Conservation (phyloP, 2,329 filamentous ascomycete genomes). For the Camillea tinctor region DNA sequence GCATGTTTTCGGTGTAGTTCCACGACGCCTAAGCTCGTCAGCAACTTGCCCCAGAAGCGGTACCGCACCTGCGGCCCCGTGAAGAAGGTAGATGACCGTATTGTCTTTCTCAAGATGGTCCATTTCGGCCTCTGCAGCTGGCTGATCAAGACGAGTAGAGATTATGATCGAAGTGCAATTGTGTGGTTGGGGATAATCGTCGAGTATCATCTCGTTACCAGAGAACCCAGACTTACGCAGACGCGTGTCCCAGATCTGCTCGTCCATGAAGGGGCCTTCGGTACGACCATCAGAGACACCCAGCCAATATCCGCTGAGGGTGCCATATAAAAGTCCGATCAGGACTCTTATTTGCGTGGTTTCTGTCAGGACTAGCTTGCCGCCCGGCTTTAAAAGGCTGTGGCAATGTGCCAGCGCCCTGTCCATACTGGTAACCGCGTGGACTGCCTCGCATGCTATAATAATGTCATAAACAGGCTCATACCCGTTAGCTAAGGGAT, state of each 20-base stretch:
- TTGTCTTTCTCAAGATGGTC: not conserved
- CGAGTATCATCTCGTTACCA: slow-evolving; percentile 20
- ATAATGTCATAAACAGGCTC: slow-evolving; percentile 11
- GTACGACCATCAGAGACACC: slow-evolving; percentile 12
- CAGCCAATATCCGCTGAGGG: slow-evolving; percentile 13
- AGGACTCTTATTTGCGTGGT: slow-evolving; percentile 11
- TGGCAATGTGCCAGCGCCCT: slow-evolving; percentile 25
- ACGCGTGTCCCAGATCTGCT: slow-evolving; percentile 18
- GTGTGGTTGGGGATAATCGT: slow-evolving; percentile 18
- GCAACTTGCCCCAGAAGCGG: not conserved
- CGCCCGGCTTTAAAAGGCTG: slow-evolving; percentile 28
- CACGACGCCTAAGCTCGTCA: not conserved
- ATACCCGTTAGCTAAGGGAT: slow-evolving; percentile 7
- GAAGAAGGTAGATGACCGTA: not conserved
- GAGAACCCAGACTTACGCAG: slow-evolving; percentile 23
- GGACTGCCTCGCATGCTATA: slow-evolving; percentile 13
- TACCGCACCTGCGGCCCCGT: not conserved
- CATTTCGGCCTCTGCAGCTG: not conserved
- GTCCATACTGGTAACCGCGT: slow-evolving; percentile 18
- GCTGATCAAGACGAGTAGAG: slow-evolving; percentile 4
- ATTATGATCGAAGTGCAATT: slow-evolving; percentile 5
- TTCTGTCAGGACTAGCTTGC: slow-evolving; percentile 28
- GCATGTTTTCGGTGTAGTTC: not conserved
- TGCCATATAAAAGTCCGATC: slow-evolving; percentile 15
- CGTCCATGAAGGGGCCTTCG: slow-evolving; percentile 13